These are phyloP conservation scores for Salvia sclarea DNA, from an alignment of 305 asterid species.

Conservation along the genomic window DNA sequence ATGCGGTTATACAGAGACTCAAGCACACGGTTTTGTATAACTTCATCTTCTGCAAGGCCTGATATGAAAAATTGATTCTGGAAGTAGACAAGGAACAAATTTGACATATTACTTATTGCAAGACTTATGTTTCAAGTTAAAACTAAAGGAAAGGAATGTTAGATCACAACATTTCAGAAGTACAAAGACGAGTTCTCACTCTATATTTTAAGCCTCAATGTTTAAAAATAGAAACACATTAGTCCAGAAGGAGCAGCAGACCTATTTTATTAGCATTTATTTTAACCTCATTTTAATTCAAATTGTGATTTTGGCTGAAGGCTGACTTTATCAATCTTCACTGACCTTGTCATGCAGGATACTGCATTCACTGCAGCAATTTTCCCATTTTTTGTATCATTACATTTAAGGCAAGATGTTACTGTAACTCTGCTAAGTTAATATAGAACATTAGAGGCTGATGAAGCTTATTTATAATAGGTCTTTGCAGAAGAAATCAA, in stretches of 20 bases:
- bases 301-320: background rate
- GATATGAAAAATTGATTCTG: constrained; percentile 97
- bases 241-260: background rate
- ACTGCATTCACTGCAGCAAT: background rate
- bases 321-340: background rate
- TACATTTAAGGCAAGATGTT: background rate
- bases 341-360: background rate
- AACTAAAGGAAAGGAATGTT: background rate
- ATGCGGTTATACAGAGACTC: constrained; percentile 90
- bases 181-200: background rate
- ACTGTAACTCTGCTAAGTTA: background rate
- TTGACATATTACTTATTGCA: background rate
- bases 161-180: background rate
- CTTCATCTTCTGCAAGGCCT: constrained; percentile 85
- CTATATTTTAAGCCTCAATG: background rate
- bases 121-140: background rate
- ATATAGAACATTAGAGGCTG: constrained; percentile 1
- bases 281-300: background rate
- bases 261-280: background rate
- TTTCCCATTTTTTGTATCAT: background rate
- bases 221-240: background rate
- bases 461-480: background rate
- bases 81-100: constrained; percentile 34
- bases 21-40: constrained; percentile 80
- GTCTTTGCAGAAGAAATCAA: background rate